Evolutionary conservation across 2,329 filamentous ascomycete genomes (phyloP).

Genomic region (Phoma sp.): DNA sequence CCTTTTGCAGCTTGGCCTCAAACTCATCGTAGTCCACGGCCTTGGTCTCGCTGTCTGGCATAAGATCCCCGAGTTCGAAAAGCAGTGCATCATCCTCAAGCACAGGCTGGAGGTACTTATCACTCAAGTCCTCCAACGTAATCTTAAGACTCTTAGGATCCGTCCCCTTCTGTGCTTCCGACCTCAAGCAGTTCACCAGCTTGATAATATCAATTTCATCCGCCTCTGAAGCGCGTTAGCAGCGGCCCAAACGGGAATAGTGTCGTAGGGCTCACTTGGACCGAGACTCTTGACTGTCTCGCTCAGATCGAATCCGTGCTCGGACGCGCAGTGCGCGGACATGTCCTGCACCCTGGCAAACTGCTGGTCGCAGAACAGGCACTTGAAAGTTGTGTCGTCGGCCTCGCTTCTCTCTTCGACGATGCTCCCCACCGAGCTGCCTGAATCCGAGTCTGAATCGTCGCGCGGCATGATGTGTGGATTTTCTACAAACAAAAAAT

Average conservation of each 20-base stretch:
- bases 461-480: conserved; percentile 35
- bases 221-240: conserved; percentile 33
- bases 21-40: conserved; percentile 43
- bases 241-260: conserved; percentile 24
- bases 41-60: conserved; percentile 37
- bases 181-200: conserved; percentile 57
- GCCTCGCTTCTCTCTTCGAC: conserved; percentile 45
- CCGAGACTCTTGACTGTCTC: conserved; percentile 38
- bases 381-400: conserved; percentile 45
- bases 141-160: conserved; percentile 57
- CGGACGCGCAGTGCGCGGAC: conserved; percentile 35
- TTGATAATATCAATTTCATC: conserved; percentile 45
- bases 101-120: conserved; percentile 81
- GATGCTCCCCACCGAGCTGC: conserved; percentile 44
- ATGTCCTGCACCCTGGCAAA: conserved; percentile 36
- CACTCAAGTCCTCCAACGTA: conserved; percentile 70
- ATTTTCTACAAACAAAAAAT: not conserved
- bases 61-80: conserved; percentile 82
- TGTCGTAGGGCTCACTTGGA: conserved; percentile 28
- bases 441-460: conserved; percentile 40
- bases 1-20: conserved; percentile 51
- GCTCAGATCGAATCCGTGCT: conserved; percentile 37
- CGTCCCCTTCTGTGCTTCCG: conserved; percentile 48
- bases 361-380: conserved; percentile 44
- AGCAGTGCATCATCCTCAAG: conserved; percentile 89